Conservation (phyloP, 2,329 filamentous ascomycete species). For the Phyllosticta paracitricarpa region DNA sequence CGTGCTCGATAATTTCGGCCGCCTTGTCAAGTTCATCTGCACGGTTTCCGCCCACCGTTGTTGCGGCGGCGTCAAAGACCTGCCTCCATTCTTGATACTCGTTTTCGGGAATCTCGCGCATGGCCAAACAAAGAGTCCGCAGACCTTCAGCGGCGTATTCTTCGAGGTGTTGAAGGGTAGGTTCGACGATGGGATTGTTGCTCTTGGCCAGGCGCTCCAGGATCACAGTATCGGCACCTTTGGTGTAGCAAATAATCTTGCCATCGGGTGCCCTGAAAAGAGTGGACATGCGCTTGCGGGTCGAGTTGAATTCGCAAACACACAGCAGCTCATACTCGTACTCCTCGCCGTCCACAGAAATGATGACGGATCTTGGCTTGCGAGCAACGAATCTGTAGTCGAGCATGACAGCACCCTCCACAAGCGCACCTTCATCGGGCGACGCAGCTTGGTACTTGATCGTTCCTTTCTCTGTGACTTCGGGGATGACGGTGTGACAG, state of each 20-base stretch:
- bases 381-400: slow-evolving; percentile 87
- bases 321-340: slow-evolving; percentile 83
- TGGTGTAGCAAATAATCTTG: slow-evolving; percentile 87
- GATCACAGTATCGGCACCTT: slow-evolving; percentile 96
- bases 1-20: slow-evolving; percentile 86
- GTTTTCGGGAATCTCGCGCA: slow-evolving; percentile 83
- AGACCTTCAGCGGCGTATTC: slow-evolving; percentile 96
- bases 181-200: slow-evolving; percentile 71
- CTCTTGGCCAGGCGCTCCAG: slow-evolving; percentile 76
- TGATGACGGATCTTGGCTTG: slow-evolving; percentile 80
- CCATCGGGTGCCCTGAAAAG: slow-evolving; percentile 96
- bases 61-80: slow-evolving; percentile 78
- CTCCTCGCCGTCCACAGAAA: slow-evolving; percentile 62
- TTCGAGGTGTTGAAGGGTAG: slow-evolving; percentile 90
- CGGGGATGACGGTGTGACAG: slow-evolving; percentile 96
- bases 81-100: slow-evolving; percentile 83
- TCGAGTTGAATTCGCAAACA: slow-evolving; percentile 99
- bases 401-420: slow-evolving; percentile 75
- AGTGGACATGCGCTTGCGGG: slow-evolving; percentile 93
- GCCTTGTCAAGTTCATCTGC: slow-evolving; percentile 95
- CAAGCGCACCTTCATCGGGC: slow-evolving; percentile 92
- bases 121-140: slow-evolving; percentile 85
- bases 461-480: slow-evolving; percentile 64
- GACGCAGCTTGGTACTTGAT: slow-evolving; percentile 99
- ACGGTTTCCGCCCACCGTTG: slow-evolving; percentile 84